phyloP scores from a whole-genome alignment of 139 green algal species.

The Ostreobium quekettii region DNA sequence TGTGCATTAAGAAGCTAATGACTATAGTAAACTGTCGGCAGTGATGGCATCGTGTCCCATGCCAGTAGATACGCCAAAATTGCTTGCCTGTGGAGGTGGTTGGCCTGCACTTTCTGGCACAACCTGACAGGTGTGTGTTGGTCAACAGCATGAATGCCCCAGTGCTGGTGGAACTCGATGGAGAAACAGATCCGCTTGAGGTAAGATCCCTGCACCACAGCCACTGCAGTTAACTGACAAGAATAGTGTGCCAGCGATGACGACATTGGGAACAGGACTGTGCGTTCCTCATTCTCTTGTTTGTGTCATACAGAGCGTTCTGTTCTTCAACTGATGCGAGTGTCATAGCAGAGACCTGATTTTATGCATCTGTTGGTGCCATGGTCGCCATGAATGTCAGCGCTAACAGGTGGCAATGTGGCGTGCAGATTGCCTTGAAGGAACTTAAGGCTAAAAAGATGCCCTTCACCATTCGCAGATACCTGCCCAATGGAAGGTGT shows the following conservation, averaged over 20 bases:
- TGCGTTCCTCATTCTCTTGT: too few relatives aligned
- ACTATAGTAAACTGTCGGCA: too few relatives aligned
- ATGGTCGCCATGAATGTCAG: neutral
- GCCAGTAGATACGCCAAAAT: too few relatives aligned
- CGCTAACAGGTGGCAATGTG: neutral
- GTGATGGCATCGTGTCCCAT: too few relatives aligned
- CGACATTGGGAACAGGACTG: too few relatives aligned
- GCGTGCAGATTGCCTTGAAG: slow-evolving; percentile 83
- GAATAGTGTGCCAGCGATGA: too few relatives aligned
- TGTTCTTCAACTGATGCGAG: neutral
- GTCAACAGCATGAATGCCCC: slow-evolving; percentile 89
- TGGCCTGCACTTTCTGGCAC: neutral
- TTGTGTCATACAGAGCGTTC: neutral
- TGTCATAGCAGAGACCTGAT: neutral
- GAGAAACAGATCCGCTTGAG: slow-evolving; percentile 66
- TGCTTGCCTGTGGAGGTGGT: too few relatives aligned
- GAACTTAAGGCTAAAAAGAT: slow-evolving; percentile 94
- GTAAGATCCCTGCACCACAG: too few relatives aligned
- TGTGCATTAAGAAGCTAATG: too few relatives aligned
- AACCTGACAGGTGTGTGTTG: neutral
- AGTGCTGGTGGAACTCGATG: slow-evolving; percentile 85
- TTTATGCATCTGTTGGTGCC: neutral
- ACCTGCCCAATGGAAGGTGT: slow-evolving; percentile 88
- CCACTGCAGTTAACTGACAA: too few relatives aligned
- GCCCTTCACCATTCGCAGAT: slow-evolving; percentile 94